Evolutionary conservation across 192 early-diverging fungal genomes (phyloP).

Genomic region (Rhizophagus clarus): DNA sequence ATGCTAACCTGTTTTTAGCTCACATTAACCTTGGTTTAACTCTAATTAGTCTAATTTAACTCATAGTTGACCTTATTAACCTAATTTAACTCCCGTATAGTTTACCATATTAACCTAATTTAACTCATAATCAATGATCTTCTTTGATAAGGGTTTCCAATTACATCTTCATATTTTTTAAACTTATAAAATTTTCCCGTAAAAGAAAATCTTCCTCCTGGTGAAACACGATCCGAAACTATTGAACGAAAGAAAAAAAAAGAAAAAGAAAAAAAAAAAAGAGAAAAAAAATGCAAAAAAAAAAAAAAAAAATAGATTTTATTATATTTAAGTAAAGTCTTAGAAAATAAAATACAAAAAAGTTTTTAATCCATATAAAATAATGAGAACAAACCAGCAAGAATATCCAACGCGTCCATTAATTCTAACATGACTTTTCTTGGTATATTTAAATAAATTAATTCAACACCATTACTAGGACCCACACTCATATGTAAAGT

Average conservation of each 20-base stretch:
- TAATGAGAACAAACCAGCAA: constrained; percentile 1
- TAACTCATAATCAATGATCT: not conserved
- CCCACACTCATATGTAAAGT: not conserved
- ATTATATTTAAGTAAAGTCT: too few species aligned
- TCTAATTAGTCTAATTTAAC: too few species aligned
- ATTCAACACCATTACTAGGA: constrained; percentile 12
- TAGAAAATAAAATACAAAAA: too few species aligned
- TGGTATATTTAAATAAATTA: constrained; percentile 5
- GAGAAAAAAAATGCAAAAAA: not conserved
- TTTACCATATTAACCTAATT: too few species aligned
- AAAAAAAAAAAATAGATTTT: not conserved
- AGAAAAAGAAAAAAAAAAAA: not conserved
- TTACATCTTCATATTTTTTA: not conserved
- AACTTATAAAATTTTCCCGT: constrained; percentile 4
- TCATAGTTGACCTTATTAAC: too few species aligned
- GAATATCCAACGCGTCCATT: constrained; percentile 11
- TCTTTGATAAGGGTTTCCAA: not conserved
- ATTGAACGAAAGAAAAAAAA: too few species aligned
- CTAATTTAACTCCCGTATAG: too few species aligned
- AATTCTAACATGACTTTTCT: not conserved
- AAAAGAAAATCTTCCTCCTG: not conserved
- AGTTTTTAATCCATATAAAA: not conserved
- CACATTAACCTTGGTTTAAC: too few species aligned
- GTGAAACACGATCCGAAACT: too few species aligned
- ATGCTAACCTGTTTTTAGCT: too few species aligned